These are phyloP conservation scores for Thamnidium elegans DNA, from an alignment of 192 early-diverging fungal genomes.

Conservation along the genomic window DNA sequence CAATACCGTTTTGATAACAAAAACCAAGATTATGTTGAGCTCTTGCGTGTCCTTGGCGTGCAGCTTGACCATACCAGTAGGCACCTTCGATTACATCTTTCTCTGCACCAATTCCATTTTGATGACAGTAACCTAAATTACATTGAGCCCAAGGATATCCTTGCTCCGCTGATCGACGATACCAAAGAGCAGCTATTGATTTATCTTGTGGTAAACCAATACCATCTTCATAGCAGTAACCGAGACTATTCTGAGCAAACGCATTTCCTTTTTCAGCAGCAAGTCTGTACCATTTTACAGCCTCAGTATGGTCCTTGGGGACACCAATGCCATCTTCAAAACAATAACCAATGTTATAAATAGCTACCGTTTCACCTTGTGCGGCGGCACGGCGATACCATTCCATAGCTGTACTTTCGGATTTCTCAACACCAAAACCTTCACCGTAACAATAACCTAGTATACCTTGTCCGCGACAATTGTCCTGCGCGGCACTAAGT, in stretches of 20 bases:
- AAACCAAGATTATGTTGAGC: slow-evolving; percentile 72
- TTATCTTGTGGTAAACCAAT: slow-evolving; percentile 54
- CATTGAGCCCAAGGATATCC: slow-evolving; percentile 60
- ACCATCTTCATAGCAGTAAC: slow-evolving; percentile 80
- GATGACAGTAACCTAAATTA: slow-evolving; percentile 77
- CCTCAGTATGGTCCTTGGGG: slow-evolving; percentile 42
- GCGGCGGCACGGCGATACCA: slow-evolving; percentile 56
- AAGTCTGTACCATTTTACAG: slow-evolving; percentile 60
- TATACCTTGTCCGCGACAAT: slow-evolving; percentile 60
- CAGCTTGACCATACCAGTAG: slow-evolving; percentile 59
- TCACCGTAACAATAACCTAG: slow-evolving; percentile 82
- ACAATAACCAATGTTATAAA: slow-evolving; percentile 59
- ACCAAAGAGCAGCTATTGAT: slow-evolving; percentile 57
- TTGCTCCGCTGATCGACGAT: slow-evolving; percentile 45
- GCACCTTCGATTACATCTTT: slow-evolving; percentile 49
- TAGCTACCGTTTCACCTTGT: slow-evolving; percentile 52
- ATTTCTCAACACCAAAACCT: slow-evolving; percentile 66
- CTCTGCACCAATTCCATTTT: slow-evolving; percentile 56
- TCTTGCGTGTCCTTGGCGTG: slow-evolving; percentile 54
- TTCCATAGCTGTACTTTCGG: slow-evolving; percentile 60
- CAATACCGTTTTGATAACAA: slow-evolving; percentile 86
- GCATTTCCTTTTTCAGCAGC: slow-evolving; percentile 69
- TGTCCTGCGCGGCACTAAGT: slow-evolving; percentile 56
- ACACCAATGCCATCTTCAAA: slow-evolving; percentile 61
- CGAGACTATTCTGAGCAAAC: slow-evolving; percentile 78